Base-by-base conservation (phyloP, 495 filamentous ascomycete species). In the Aspergillus asperescens region DNA sequence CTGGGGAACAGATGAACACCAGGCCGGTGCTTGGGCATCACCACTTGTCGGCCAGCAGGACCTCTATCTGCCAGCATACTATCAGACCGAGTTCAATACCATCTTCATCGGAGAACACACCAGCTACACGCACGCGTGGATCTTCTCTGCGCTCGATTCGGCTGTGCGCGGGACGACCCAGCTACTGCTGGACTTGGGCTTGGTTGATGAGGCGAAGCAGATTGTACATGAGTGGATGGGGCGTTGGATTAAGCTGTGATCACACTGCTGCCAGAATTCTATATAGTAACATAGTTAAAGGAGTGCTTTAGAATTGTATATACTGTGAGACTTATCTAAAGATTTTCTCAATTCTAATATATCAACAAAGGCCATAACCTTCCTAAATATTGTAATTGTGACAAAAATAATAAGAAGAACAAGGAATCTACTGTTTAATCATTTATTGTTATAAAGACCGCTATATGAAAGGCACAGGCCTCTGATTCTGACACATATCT, bases 121-220 rank as follows among this genome's bases (percentile, higher is more conserved):
- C 0, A 80, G 77, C 40, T 87, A 84, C 64, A 87, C 84, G n/a
- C 84, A 87, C 60, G 83, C 83, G 4, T 88, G 84, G 84, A 86
- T 88, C 40, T 81, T 82, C 20, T 78, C 77, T 3, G 84, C 84
- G 5, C 63, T 88, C 23, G 84, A 87, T 61, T 82, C 78, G 16
- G 84, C 81, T 0, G 81, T 87, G 18, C 68, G 84, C 0, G 84
- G 83, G 0, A 79, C 78, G 6, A 78, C 82, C 13, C 84, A 88
- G 60, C 54, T 86, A 47, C 62, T 86, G 52, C 72, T 87, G 1
- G 81, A 86, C 56, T 72, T 86, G 49, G 84, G 84, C 0, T 60
- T 88, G 29, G 81, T 87, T 2, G 83, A 87, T 64, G 84, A 87
- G 66, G 84, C 83, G 8, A 87, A 86, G 68, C 64, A 66, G 31